A percentile compares a stretch with the other conserved stretches of the same genome.
Conservation (phyloP, 2,329 filamentous ascomycete genomes). For the Colletotrichum agaves region DNA sequence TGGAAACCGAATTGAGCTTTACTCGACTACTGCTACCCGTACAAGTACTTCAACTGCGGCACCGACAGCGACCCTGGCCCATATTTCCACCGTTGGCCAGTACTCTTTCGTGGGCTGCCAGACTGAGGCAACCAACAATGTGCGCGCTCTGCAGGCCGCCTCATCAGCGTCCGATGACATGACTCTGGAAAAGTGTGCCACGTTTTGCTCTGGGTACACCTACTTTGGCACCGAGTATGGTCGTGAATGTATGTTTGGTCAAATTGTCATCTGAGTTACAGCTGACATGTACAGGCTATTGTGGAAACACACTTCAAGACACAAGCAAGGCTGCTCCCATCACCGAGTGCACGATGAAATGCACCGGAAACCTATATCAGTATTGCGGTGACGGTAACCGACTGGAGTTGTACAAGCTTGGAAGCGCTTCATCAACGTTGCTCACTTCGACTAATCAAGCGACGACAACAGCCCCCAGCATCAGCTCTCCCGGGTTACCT, state of each 20-base stretch:
- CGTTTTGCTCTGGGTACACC: slow-evolving; percentile 48
- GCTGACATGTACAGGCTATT: slow-evolving; percentile 46
- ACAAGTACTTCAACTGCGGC: slow-evolving; percentile 41
- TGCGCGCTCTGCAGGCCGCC: slow-evolving; percentile 50
- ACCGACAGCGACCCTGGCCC: slow-evolving; percentile 48
- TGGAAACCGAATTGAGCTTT: slow-evolving; percentile 55
- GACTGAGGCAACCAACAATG: slow-evolving; percentile 48
- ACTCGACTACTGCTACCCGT: slow-evolving; percentile 53
- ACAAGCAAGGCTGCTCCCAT: slow-evolving; percentile 46
- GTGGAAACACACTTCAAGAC: slow-evolving; percentile 49
- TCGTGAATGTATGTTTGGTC: slow-evolving; percentile 47
- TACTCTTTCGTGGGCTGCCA: slow-evolving; percentile 54
- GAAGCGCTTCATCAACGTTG: slow-evolving; percentile 26
- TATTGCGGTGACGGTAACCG: slow-evolving; percentile 53
- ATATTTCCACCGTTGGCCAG: slow-evolving; percentile 46
- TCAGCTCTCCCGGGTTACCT: background rate
- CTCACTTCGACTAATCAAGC: slow-evolving; percentile 8
- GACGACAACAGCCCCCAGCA: slow-evolving; percentile 11
- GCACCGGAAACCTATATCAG: slow-evolving; percentile 48
- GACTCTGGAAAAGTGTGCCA: slow-evolving; percentile 52
- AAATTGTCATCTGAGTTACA: background rate
- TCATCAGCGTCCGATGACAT: slow-evolving; percentile 47
- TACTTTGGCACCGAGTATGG: slow-evolving; percentile 53
- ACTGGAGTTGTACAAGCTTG: slow-evolving; percentile 49
- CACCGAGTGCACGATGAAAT: slow-evolving; percentile 51